Evolutionary conservation across 1,284 basidiomycete species (phyloP), one percentile per base, ranked within the genome.

Genomic region (Heterobasidion irregulare): DNA sequence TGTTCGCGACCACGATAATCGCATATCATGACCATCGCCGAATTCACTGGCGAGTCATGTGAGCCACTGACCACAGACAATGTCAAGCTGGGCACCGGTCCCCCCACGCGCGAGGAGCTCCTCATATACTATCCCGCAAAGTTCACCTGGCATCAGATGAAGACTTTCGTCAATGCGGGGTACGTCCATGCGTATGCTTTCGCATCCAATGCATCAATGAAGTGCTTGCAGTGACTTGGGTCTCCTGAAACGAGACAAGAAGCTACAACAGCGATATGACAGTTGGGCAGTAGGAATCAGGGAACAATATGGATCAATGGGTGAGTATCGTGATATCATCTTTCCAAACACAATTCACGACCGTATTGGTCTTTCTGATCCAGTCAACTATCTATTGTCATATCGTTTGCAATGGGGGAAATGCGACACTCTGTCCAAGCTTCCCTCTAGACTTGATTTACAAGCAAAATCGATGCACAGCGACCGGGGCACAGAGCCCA

Each of bases 81-180:
- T 32, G 68, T 72, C 6, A 75, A 78, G 2, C 69, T 82, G 8
- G 66, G 79, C 12, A 72, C 71, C 8, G 86, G 87, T 0, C 80
- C 74, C 32, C 88, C 88, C 8, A 87, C 84, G 1, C 69, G 68
- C 46, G 82, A 83, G 56, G 89, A 91, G 61, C 67, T 91, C 4
- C 66, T 80, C 7, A 74, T 72, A 0, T 70, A 86, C 63, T 91
- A 91, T 64, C 85, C 86, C 6, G 75, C 84, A 2, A 82, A 79
- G 61, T 89, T 89, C 62, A 87, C 86, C 2, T 91, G 86, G 85
- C 61, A 69, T 8, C 82, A 90, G 63, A 70, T 91, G 34, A 89
- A 83, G 69, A 78, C 82, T 2, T 89, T 90, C 61, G 76, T 91
- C 52, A 86, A 84, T 64, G 85, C 86, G 55, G 87, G 87, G 86